Conservation (phyloP, 129 eudicot genomes). For the Sambucus nigra region DNA sequence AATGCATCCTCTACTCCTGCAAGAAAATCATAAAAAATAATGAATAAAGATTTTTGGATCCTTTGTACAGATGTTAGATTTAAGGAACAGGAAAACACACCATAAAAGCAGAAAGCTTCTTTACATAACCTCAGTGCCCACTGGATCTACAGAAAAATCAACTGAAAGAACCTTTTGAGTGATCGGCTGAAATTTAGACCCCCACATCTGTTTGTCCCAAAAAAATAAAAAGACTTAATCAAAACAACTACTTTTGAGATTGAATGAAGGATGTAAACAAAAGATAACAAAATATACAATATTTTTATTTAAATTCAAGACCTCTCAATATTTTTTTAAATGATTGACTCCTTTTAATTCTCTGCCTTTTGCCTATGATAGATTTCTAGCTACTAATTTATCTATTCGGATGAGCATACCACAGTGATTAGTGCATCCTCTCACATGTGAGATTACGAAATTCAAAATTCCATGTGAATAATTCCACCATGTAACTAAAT, state of each 20-base stretch:
- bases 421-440: no score
- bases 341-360: neutral
- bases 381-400: no score
- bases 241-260: neutral
- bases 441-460: no score
- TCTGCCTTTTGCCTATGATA: constrained; percentile 2
- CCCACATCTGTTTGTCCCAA: constrained; percentile 60
- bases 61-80: neutral
- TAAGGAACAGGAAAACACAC: constrained; percentile 22
- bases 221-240: neutral
- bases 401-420: no score
- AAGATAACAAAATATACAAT: neutral
- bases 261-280: neutral
- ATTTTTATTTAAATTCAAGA: neutral
- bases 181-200: constrained; percentile 55
- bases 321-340: neutral
- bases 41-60: neutral
- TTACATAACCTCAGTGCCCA: constrained; percentile 88
- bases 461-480: no score
- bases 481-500: no score
- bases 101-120: constrained; percentile 16
- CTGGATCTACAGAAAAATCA: constrained; percentile 74
- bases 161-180: constrained; percentile 38
- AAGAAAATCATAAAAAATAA: neutral
- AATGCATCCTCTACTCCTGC: neutral